Evolutionary conservation across 768 basidiomycete species (phyloP).

Genomic region (Gloeopeniophorella convolvens): DNA sequence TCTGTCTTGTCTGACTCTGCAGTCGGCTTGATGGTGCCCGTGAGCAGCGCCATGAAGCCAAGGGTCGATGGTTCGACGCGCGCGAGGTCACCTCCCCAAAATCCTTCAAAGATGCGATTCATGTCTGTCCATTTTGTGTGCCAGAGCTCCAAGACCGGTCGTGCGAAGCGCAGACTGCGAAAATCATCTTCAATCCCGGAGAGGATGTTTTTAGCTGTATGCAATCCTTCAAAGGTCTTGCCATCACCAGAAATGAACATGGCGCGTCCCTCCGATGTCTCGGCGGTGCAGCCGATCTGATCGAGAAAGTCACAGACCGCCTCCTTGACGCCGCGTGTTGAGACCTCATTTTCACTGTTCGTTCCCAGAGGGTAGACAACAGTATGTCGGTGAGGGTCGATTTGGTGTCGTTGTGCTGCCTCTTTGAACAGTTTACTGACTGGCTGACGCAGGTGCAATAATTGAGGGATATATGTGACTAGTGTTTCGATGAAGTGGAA

Average conservation of each 20-base stretch:
- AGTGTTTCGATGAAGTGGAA: constrained; percentile 10
- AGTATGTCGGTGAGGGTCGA: not conserved
- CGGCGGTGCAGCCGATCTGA: constrained; percentile 8
- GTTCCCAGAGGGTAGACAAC: constrained; percentile 13
- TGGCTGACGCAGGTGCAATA: not conserved
- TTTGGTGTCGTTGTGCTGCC: constrained; percentile 1
- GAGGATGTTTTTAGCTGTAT: constrained; percentile 4
- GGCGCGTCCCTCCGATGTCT: not conserved
- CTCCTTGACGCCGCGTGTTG: constrained; percentile 9
- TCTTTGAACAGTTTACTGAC: not conserved
- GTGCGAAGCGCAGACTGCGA: constrained; percentile 21
- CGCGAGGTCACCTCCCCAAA: constrained; percentile 22
- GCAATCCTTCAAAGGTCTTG: constrained; percentile 14
- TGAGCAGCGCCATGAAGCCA: constrained; percentile 11
- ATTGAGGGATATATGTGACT: constrained; percentile 8
- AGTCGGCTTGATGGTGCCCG: constrained; percentile 4
- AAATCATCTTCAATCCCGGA: constrained; percentile 15
- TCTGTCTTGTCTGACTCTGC: constrained; percentile 21
- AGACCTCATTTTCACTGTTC: constrained; percentile 15
- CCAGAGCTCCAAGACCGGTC: constrained; percentile 28
- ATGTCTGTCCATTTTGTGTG: constrained; percentile 32
- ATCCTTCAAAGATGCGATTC: constrained; percentile 19
- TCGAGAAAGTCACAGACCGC: constrained; percentile 12
- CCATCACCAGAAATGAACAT: constrained; percentile 19
- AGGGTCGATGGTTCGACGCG: constrained; percentile 19